Percentiles rank a stretch among this genome's conserved stretches.
Evolutionary conservation across 2,329 filamentous ascomycete species (phyloP).

Genomic region (Apiospora arundinis): DNA sequence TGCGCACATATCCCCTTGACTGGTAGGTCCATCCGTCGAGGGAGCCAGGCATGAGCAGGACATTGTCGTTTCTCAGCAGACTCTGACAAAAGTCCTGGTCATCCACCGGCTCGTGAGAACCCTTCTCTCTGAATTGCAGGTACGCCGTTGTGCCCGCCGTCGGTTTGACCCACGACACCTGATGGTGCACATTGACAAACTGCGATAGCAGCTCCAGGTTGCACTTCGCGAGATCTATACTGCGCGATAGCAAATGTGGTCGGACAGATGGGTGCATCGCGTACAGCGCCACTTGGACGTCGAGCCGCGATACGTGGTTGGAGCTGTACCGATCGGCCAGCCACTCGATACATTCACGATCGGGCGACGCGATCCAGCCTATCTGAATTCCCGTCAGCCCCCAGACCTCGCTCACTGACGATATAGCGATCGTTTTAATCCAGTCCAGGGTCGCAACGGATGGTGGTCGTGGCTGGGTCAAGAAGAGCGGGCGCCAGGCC

Average conservation of each 20-base stretch:
- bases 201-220: slow-evolving; percentile 67
- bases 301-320: slow-evolving; percentile 83
- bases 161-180: slow-evolving; percentile 72
- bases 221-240: slow-evolving; percentile 65
- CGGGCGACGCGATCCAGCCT: slow-evolving; percentile 80
- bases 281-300: slow-evolving; percentile 79
- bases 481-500: slow-evolving; percentile 85
- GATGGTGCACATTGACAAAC: slow-evolving; percentile 65
- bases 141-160: slow-evolving; percentile 82
- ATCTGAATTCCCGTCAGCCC: slow-evolving; percentile 80
- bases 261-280: slow-evolving; percentile 64
- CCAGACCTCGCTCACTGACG: slow-evolving; percentile 87
- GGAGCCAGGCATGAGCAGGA: slow-evolving; percentile 79
- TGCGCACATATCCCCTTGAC: slow-evolving; percentile 79
- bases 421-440: slow-evolving; percentile 72
- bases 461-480: slow-evolving; percentile 61
- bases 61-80: slow-evolving; percentile 71
- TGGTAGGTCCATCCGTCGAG: too few species aligned
- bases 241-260: slow-evolving; percentile 55
- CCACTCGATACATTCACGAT: slow-evolving; percentile 64
- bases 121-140: slow-evolving; percentile 63
- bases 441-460: slow-evolving; percentile 77
- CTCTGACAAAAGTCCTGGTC: slow-evolving; percentile 75
- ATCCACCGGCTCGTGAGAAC: slow-evolving; percentile 68
- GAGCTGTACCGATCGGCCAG: slow-evolving; percentile 76